A percentile compares a stretch with the other conserved stretches of the same genome.
Evolutionary conservation across 768 basidiomycete genomes (phyloP).

Genomic region (Lanmaoa pseudosensibilis): DNA sequence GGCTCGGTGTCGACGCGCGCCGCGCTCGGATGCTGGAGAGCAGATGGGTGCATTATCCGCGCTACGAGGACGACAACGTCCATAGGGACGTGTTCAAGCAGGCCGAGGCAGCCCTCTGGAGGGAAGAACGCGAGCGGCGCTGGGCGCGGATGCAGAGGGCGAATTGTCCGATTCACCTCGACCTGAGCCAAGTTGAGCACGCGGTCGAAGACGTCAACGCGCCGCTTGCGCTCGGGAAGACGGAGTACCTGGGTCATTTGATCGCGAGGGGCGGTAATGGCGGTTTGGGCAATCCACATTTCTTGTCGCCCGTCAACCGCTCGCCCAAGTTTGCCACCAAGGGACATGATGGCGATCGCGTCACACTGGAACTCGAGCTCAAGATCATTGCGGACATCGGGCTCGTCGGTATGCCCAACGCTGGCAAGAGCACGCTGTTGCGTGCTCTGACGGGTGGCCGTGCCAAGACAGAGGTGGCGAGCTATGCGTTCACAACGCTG

Average conservation of each 20-base stretch:
- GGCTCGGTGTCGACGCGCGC: slow-evolving; percentile 45
- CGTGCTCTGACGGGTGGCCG: slow-evolving; percentile 86
- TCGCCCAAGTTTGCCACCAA: slow-evolving; percentile 87
- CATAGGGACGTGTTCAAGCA: slow-evolving; percentile 66
- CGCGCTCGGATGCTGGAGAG: slow-evolving; percentile 60
- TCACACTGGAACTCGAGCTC: slow-evolving; percentile 87
- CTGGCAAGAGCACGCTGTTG: slow-evolving; percentile 88
- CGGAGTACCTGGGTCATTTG: slow-evolving; percentile 58
- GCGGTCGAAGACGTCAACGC: slow-evolving; percentile 39
- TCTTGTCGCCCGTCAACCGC: slow-evolving; percentile 62
- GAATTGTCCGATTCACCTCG: slow-evolving; percentile 51
- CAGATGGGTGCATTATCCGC: slow-evolving; percentile 83
- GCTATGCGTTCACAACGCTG: slow-evolving; percentile 93
- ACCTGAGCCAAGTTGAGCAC: slow-evolving; percentile 56
- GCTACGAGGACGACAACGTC: slow-evolving; percentile 59
- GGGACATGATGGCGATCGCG: slow-evolving; percentile 67
- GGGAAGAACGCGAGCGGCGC: slow-evolving; percentile 61
- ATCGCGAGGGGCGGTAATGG: slow-evolving; percentile 76
- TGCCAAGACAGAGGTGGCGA: slow-evolving; percentile 81
- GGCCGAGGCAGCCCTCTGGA: slow-evolving; percentile 60
- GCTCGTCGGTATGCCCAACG: slow-evolving; percentile 94
- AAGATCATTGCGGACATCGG: slow-evolving; percentile 95
- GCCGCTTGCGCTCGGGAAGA: slow-evolving; percentile 60
- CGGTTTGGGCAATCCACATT: slow-evolving; percentile 89
- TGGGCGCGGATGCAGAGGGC: slow-evolving; percentile 45